Conservation (phyloP, 2,329 filamentous ascomycete species). For the Microcyclospora tardicrescens region DNA sequence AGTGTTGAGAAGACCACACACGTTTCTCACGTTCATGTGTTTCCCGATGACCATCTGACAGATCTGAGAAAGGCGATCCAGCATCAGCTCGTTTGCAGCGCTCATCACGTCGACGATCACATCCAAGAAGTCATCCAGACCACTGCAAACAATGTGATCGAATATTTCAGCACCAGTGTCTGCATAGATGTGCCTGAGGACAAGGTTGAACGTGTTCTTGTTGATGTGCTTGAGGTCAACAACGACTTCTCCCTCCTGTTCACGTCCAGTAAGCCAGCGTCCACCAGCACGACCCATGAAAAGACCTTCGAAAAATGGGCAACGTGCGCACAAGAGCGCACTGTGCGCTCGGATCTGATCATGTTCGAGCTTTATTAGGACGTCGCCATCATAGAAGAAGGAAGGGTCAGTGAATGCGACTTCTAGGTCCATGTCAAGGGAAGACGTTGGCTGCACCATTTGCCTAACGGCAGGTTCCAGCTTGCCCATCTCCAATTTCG, state of each 20-base stretch:
- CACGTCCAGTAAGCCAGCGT: slow-evolving; percentile 52
- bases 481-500: slow-evolving; percentile 53
- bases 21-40: slow-evolving; percentile 75
- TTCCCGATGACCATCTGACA: slow-evolving; percentile 75
- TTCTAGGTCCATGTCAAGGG: slow-evolving; percentile 57
- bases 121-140: slow-evolving; percentile 75
- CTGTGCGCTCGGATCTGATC: slow-evolving; percentile 61
- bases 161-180: slow-evolving; percentile 74
- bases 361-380: slow-evolving; percentile 64
- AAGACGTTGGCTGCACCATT: slow-evolving; percentile 52
- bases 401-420: slow-evolving; percentile 52
- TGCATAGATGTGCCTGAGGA: slow-evolving; percentile 70
- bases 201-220: slow-evolving; percentile 59
- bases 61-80: slow-evolving; percentile 77
- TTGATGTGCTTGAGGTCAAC: slow-evolving; percentile 77
- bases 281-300: slow-evolving; percentile 81
- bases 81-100: slow-evolving; percentile 87
- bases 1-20: slow-evolving; percentile 71
- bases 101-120: slow-evolving; percentile 83
- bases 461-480: slow-evolving; percentile 67
- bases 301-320: slow-evolving; percentile 82
- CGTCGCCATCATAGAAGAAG: slow-evolving; percentile 71
- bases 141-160: slow-evolving; percentile 55
- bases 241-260: slow-evolving; percentile 43
- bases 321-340: slow-evolving; percentile 64